Evolutionary conservation across 225 moss, liverwort and hornwort species (phyloP).

Genomic region (Physcomitrium patens): DNA sequence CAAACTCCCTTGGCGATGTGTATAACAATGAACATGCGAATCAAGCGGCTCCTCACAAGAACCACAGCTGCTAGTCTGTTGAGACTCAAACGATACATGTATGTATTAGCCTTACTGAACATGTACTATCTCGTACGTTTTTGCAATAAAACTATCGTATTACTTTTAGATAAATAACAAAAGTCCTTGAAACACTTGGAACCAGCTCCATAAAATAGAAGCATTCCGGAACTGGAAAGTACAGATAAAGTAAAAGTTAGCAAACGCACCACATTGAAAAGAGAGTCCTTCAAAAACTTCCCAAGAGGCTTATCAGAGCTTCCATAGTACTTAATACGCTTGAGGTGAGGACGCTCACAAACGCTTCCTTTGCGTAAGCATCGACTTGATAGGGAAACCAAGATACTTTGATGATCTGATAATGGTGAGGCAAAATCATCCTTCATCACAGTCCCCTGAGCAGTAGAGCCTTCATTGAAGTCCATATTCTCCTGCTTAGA

Average conservation of each 20-base stretch:
- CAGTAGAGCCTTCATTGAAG: conserved; percentile 29
- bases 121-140: not conserved
- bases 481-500: conserved; percentile 37
- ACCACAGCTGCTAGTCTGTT: conserved; percentile 75
- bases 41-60: conserved; percentile 75
- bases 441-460: conserved; percentile 38
- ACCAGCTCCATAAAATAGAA: not conserved
- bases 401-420: conserved; percentile 80
- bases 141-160: conserved; percentile 1
- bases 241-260: not conserved
- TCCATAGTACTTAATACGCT: conserved; percentile 85
- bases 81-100: conserved; percentile 18
- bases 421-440: conserved; percentile 76
- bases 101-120: too few species aligned
- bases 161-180: not conserved
- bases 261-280: conserved; percentile 74
- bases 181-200: conserved; percentile 9
- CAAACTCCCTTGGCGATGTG: conserved; percentile 90
- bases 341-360: conserved; percentile 73
- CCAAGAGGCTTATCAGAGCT: conserved; percentile 83
- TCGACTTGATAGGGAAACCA: conserved; percentile 82
- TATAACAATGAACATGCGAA: conserved; percentile 85
- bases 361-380: conserved; percentile 77
- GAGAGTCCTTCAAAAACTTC: conserved; percentile 75
- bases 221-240: not conserved